Percentiles rank a stretch among this genome's conserved stretches.
phyloP scores from a whole-genome alignment of 2,329 filamentous ascomycete species.

The Alternaria arbusti region DNA sequence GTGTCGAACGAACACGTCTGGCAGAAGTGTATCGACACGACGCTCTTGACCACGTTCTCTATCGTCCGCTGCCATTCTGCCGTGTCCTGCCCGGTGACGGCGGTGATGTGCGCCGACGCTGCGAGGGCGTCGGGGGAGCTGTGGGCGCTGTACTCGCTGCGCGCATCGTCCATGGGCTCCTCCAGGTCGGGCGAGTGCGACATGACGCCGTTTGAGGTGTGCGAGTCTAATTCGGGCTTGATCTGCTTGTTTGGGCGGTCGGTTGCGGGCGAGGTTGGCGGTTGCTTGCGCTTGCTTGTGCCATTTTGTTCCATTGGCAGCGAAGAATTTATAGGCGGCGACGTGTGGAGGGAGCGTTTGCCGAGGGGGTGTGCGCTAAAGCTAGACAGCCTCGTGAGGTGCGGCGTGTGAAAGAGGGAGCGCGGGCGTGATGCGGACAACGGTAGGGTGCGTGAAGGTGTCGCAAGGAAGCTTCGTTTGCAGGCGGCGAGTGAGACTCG shows the following conservation, averaged over 20 bases:
- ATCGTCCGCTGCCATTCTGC: slow-evolving; percentile 96
- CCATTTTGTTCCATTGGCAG: slow-evolving; percentile 58
- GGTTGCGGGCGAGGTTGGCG: slow-evolving; percentile 52
- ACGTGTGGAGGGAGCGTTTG: slow-evolving; percentile 8
- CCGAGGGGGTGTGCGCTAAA: slow-evolving; percentile 11
- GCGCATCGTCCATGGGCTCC: slow-evolving; percentile 43
- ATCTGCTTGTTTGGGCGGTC: slow-evolving; percentile 64
- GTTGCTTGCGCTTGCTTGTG: slow-evolving; percentile 63
- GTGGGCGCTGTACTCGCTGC: slow-evolving; percentile 46
- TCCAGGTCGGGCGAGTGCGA: slow-evolving; percentile 26
- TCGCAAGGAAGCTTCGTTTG: slow-evolving; percentile 35
- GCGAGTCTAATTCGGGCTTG: slow-evolving; percentile 54
- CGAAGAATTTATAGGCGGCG: slow-evolving; percentile 8
- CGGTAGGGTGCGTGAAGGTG: slow-evolving; percentile 13
- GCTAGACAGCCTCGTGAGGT: neutral
- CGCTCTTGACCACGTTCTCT: slow-evolving; percentile 89
- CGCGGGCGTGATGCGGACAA: slow-evolving; percentile 11
- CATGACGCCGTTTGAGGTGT: slow-evolving; percentile 46
- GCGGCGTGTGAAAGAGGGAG: slow-evolving; percentile 1
- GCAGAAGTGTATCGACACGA: slow-evolving; percentile 98
- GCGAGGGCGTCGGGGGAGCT: slow-evolving; percentile 52
- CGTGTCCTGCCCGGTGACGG: slow-evolving; percentile 64
- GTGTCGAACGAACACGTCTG: slow-evolving; percentile 98
- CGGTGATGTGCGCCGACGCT: slow-evolving; percentile 36
- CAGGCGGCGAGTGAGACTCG: slow-evolving; percentile 36